Evolutionary conservation across 2,329 filamentous ascomycete species (phyloP).

Genomic region (Paracorniculantispora psalliotae): DNA sequence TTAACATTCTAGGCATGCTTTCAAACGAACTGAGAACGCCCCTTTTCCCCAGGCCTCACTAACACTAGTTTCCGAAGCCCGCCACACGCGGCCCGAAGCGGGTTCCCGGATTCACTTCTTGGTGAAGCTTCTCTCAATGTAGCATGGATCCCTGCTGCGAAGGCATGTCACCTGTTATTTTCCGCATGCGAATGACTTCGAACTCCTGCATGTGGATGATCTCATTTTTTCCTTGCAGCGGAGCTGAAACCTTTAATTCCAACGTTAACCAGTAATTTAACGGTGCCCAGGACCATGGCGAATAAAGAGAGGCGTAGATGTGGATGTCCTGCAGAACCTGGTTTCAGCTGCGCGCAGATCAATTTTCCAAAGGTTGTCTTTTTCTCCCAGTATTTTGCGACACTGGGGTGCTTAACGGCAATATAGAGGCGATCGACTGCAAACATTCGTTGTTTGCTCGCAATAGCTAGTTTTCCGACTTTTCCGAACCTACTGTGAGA

Average conservation of each 20-base stretch:
- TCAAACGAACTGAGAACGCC: too few relatives aligned
- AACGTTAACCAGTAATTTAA: not conserved
- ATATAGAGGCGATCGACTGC: not conserved
- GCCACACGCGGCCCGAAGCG: not conserved
- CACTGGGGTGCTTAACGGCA: not conserved
- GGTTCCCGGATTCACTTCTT: not conserved
- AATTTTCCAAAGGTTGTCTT: not conserved
- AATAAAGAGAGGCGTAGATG: not conserved
- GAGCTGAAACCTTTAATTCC: not conserved
- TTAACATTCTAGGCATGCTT: too few relatives aligned
- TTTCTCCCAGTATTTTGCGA: too few relatives aligned
- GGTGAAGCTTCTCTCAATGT: not conserved
- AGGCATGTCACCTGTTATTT: not conserved
- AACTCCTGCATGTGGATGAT: not conserved
- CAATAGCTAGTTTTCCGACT: not conserved
- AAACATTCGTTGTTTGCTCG: not conserved
- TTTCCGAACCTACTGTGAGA: not conserved
- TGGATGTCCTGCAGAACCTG: not conserved
- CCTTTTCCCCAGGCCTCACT: too few relatives aligned
- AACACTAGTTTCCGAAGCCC: not conserved
- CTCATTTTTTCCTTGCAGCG: not conserved
- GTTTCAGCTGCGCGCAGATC: slow-evolving; percentile 8
- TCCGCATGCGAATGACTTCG: not conserved
- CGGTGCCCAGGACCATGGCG: not conserved
- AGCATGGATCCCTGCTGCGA: not conserved